Percentiles rank a stretch among this genome's conserved stretches.
Conservation (phyloP, 192 early-diverging fungal genomes). For the Chytriomyces confervae region DNA sequence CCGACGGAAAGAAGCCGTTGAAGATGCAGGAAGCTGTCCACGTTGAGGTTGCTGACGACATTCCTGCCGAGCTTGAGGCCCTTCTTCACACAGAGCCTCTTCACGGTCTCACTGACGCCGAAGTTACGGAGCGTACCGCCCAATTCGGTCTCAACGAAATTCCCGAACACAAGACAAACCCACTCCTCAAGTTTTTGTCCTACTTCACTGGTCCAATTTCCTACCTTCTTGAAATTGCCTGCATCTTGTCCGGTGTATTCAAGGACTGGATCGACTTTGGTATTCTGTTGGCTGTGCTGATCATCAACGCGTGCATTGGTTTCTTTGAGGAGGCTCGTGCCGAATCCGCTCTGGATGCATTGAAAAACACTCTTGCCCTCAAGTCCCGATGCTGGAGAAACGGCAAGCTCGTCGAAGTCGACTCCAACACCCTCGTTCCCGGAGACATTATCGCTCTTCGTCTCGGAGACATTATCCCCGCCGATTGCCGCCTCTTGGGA, state of each 20-base stretch:
- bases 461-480: slow-evolving; percentile 93
- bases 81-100: slow-evolving; percentile 76
- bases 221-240: slow-evolving; percentile 87
- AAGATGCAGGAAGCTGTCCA: slow-evolving; percentile 37
- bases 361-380: slow-evolving; percentile 90
- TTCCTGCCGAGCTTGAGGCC: slow-evolving; percentile 42
- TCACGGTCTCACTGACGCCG: slow-evolving; percentile 72
- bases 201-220: slow-evolving; percentile 89
- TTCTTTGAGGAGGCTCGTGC: slow-evolving; percentile 92
- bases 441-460: slow-evolving; percentile 90
- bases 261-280: slow-evolving; percentile 85
- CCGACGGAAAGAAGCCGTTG: slow-evolving; percentile 8
- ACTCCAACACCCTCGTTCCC: slow-evolving; percentile 81
- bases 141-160: slow-evolving; percentile 77
- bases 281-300: slow-evolving; percentile 82
- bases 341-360: slow-evolving; percentile 89
- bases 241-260: slow-evolving; percentile 78
- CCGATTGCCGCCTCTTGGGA: slow-evolving; percentile 82
- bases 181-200: slow-evolving; percentile 80
- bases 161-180: slow-evolving; percentile 83
- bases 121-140: slow-evolving; percentile 71
- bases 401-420: slow-evolving; percentile 79
- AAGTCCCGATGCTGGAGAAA: slow-evolving; percentile 85
- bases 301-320: slow-evolving; percentile 90
- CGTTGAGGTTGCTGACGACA: slow-evolving; percentile 44